Base-by-base conservation (phyloP, 2,329 filamentous ascomycete genomes). In the Pseudogymnoascus sp. region DNA sequence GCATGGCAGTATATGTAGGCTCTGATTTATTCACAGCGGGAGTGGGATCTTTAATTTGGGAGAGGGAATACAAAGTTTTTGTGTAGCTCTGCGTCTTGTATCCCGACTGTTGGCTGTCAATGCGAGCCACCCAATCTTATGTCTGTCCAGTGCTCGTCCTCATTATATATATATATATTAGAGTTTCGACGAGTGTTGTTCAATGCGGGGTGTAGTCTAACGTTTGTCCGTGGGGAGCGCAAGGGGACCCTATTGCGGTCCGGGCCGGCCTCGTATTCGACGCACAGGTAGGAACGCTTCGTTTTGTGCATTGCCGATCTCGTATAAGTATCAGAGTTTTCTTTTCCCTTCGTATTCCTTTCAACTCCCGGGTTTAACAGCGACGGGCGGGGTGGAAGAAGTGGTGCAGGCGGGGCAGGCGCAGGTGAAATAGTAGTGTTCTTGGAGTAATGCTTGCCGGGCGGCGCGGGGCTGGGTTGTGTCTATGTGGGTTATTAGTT, bases 391-490 rank as follows among this genome's bases (percentile, higher is more conserved):
- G 11, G 46, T 31, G 46, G 46, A 31, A 53, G 46, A 10, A 31
- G 46, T 53, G 1, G 65, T 67, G 64, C 77, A 79, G 33, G 75
- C 74, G 1, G 67, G 35, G 65, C 77, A 79, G 1, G 68, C 66
- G 64, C 77, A 79, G 1, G 68, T 73, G 63, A 79, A 79, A n/a
- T 75, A 73, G 64, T 77, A 76, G 6, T 72, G 74, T 7, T 71
- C 63, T 17, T 64, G 62, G 5, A 76, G 69, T 56, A 73, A 69
- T 0, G 67, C 65, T 64, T 74, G 73, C 19, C 77, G 71, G 1
- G 64, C 63, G 1, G 65, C 60, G 2, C 70, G 70, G 4, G 63
- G 65, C n/a, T 75, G 71, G 4, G 78, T 67, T 0, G 76, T 73
- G 11, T 73, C 73, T 13, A 75, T 74, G 44, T 78, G 46, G 46